A percentile compares a stretch with the other conserved stretches of the same genome.
Evolutionary conservation across 345 rosid genomes (phyloP).

Genomic region (Salix arbutifolia): DNA sequence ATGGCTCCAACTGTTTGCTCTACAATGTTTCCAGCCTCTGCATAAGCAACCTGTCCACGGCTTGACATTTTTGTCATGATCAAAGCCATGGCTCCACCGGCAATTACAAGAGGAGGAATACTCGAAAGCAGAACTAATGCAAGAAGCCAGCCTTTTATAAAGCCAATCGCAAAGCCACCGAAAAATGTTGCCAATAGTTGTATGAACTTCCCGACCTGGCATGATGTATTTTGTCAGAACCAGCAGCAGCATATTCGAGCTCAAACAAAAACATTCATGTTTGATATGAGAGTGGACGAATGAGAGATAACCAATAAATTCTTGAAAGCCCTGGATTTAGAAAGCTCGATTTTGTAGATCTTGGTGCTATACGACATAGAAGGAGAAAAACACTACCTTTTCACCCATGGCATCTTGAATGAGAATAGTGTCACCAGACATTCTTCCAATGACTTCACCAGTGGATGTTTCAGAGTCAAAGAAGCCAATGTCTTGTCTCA

Average conservation of each 20-base stretch:
- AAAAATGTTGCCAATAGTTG: constrained; percentile 60
- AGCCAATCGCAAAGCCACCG: constrained; percentile 66
- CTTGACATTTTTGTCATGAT: constrained; percentile 65
- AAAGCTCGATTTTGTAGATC: too few relatives aligned
- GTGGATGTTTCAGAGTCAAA: constrained; percentile 86
- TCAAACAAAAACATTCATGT: too few relatives aligned
- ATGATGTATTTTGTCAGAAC: background rate
- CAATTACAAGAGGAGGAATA: constrained; percentile 51
- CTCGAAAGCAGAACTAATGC: constrained; percentile 51
- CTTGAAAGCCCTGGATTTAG: too few relatives aligned
- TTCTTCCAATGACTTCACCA: constrained; percentile 85
- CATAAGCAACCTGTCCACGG: constrained; percentile 73
- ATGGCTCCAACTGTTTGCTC: constrained; percentile 84
- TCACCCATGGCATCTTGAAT: constrained; percentile 95
- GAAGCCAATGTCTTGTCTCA: constrained; percentile 77
- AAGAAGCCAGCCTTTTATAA: constrained; percentile 53
- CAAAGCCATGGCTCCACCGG: constrained; percentile 56
- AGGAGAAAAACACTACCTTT: constrained; percentile 38
- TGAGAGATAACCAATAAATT: too few relatives aligned
- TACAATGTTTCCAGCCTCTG: constrained; percentile 79
- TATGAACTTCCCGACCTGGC: constrained; percentile 70
- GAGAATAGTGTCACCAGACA: constrained; percentile 89
- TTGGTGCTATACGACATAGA: too few relatives aligned
- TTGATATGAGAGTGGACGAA: background rate
- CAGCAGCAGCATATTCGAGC: too few relatives aligned